A percentile compares a stretch with the other conserved stretches of the same genome.
These are phyloP conservation scores for Aspergillus oerlinghausenensis DNA, from an alignment of 2,329 filamentous ascomycete species.

Conservation along the genomic window DNA sequence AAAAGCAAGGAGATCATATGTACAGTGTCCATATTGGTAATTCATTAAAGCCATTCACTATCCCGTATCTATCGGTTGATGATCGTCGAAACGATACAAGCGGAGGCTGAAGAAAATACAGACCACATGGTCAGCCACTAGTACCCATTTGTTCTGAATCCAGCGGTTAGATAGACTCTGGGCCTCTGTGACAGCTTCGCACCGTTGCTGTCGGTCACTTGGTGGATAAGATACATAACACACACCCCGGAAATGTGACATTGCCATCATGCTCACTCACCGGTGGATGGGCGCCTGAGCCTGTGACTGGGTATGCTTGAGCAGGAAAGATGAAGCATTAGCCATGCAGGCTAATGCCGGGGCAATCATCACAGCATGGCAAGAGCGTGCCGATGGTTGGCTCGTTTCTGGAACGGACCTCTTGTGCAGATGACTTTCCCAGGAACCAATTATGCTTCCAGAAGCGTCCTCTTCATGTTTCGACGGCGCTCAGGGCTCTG, in stretches of 20 bases:
- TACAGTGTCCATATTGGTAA: neutral
- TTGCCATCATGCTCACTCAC: neutral
- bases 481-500: constrained; percentile 1
- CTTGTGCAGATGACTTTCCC: constrained; percentile 16
- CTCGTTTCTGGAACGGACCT: constrained; percentile 3
- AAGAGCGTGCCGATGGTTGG: constrained; percentile 12
- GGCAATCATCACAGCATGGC: constrained; percentile 19
- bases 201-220: too few species aligned
- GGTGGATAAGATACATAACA: neutral
- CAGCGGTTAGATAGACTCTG: too few species aligned
- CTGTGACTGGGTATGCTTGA: constrained; percentile 9
- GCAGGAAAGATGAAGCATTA: constrained; percentile 10
- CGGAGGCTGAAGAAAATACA: neutral
- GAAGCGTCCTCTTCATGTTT: constrained; percentile 5
- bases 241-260: neutral
- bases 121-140: neutral
- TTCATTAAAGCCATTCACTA: neutral
- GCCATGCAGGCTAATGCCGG: constrained; percentile 14
- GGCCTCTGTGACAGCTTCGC: too few species aligned
- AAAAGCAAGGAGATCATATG: neutral
- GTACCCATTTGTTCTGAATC: neutral
- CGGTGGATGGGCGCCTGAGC: neutral
- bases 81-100: neutral
- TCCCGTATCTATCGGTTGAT: neutral
- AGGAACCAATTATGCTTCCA: constrained; percentile 12